phyloP scores from a whole-genome alignment of 768 basidiomycete genomes.

The Cubamyces lactineus region DNA sequence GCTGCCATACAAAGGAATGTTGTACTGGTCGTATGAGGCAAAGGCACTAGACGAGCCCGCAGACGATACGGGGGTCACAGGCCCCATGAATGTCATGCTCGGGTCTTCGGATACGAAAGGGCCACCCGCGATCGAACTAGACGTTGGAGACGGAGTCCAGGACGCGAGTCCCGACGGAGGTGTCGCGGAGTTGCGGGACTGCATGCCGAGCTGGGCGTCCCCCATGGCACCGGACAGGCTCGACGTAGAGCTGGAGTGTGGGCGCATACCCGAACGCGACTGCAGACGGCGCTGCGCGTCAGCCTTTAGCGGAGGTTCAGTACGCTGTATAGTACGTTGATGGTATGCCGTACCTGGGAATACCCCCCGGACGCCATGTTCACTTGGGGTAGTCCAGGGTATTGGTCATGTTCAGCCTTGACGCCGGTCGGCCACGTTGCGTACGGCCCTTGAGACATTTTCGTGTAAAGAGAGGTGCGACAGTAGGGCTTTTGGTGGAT shows the following conservation, averaged over 20 bases:
- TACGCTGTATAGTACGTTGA: neutral
- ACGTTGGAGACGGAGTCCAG: conserved; percentile 30
- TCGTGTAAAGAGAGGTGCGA: conserved; percentile 5
- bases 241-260: conserved; percentile 38
- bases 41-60: conserved; percentile 25
- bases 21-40: conserved; percentile 12
- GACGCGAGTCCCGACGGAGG: conserved; percentile 33
- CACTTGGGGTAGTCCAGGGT: conserved; percentile 13
- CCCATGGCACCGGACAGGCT: conserved; percentile 68
- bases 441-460: conserved; percentile 27
- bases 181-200: conserved; percentile 30
- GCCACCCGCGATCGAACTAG: conserved; percentile 11
- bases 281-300: conserved; percentile 18
- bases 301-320: neutral
- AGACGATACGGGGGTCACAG: conserved; percentile 16
- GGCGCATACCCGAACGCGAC: conserved; percentile 19
- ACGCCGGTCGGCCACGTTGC: conserved; percentile 23
- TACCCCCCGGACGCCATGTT: conserved; percentile 9
- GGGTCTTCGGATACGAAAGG: conserved; percentile 20
- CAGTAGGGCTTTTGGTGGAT: conserved; percentile 13
- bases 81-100: conserved; percentile 24
- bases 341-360: conserved; percentile 10
- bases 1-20: conserved; percentile 12
- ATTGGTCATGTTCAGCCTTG: conserved; percentile 21
- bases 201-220: conserved; percentile 44